A percentile compares a stretch with the other conserved stretches of the same genome.
Conservation (phyloP, 179 eudicot genomes). For the Vitellaria paradoxa region DNA sequence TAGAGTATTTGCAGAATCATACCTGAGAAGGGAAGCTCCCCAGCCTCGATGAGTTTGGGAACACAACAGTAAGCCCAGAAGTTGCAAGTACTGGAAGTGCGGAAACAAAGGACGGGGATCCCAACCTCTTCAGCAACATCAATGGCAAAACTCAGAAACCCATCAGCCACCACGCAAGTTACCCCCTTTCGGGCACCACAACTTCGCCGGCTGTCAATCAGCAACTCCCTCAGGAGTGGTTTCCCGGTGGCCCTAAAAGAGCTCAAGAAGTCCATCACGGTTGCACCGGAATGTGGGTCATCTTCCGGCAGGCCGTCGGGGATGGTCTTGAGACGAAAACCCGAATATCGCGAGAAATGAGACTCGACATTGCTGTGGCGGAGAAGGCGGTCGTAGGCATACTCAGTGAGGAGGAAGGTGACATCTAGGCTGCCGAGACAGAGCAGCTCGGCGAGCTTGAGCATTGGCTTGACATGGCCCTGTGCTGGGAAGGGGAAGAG, state of each 20-base stretch:
- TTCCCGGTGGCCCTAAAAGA: background rate
- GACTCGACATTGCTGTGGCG: conserved; percentile 14
- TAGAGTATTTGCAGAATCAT: no score
- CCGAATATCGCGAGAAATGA: background rate
- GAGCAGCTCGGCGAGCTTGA: conserved; percentile 18
- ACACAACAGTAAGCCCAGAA: background rate
- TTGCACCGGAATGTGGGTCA: conserved; percentile 12
- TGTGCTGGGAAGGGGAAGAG: conserved; percentile 18
- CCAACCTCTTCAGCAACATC: background rate
- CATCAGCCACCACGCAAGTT: background rate
- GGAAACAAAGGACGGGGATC: background rate
- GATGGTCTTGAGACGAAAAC: background rate
- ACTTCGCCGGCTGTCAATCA: background rate
- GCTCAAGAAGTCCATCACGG: conserved; percentile 6
- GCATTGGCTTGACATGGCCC: conserved; percentile 19
- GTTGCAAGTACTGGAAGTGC: background rate
- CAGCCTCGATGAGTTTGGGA: background rate
- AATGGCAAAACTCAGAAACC: background rate
- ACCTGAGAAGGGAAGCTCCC: background rate
- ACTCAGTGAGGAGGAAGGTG: conserved; percentile 21
- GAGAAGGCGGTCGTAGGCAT: conserved; percentile 10
- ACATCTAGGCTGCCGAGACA: conserved; percentile 12
- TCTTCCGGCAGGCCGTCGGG: conserved; percentile 17
- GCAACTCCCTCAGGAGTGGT: background rate
- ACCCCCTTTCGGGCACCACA: background rate